Conservation (phyloP, 805 yeast species). For the Lachancea thermotolerans region DNA sequence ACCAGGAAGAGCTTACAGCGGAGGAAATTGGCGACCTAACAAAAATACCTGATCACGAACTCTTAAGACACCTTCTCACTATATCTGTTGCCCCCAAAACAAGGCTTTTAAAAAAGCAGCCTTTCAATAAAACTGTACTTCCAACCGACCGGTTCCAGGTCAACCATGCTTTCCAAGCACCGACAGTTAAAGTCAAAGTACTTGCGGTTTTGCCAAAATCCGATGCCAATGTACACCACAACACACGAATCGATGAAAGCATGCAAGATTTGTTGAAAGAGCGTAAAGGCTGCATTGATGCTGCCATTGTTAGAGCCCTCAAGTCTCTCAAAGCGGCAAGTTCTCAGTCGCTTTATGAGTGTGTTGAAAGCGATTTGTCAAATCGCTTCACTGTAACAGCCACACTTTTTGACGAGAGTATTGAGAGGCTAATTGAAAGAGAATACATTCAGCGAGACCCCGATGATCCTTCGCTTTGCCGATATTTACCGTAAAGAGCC, state of each 20-base stretch:
- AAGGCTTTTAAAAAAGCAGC: conserved; percentile 64
- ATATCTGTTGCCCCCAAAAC: conserved; percentile 78
- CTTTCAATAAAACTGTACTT: conserved; percentile 66
- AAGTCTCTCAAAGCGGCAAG: conserved; percentile 57
- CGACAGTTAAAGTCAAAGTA: conserved; percentile 65
- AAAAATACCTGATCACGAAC: conserved; percentile 63
- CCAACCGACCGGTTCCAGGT: conserved; percentile 57
- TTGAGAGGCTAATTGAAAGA: conserved; percentile 69
- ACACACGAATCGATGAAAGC: conserved; percentile 30
- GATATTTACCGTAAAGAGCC: conserved; percentile 10
- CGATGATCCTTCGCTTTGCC: conserved; percentile 49
- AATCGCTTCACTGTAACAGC: conserved; percentile 66
- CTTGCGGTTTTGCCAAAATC: conserved; percentile 47
- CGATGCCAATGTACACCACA: conserved; percentile 26
- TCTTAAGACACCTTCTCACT: conserved; percentile 72
- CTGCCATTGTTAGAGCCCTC: conserved; percentile 85
- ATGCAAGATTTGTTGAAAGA: conserved; percentile 8
- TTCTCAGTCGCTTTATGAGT: conserved; percentile 63
- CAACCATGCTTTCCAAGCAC: conserved; percentile 62
- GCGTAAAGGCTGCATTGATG: conserved; percentile 52
- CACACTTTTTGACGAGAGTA: conserved; percentile 57
- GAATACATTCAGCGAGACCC: conserved; percentile 75
- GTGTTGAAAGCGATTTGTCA: conserved; percentile 51
- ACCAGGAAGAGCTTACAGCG: conserved; percentile 46
- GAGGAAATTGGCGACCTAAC: conserved; percentile 61